phyloP scores from a whole-genome alignment of 1,284 basidiomycete genomes.

The Inonotus hispidus region DNA sequence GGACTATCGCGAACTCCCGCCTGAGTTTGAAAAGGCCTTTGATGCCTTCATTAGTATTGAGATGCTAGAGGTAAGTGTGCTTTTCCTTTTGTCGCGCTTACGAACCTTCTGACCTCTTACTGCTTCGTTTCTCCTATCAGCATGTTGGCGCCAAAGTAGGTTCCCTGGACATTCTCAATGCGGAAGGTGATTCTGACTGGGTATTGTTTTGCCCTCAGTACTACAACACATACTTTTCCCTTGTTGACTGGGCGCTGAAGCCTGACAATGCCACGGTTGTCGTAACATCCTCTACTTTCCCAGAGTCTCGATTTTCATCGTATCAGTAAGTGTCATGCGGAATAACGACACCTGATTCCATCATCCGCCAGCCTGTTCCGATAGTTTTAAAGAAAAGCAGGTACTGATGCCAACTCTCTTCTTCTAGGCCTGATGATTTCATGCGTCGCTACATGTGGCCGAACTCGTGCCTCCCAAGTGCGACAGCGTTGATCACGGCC shows the following conservation, averaged over 20 bases:
- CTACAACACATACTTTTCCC: conserved; percentile 72
- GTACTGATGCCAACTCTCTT: background rate
- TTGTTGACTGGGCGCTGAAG: conserved; percentile 42
- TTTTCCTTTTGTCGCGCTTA: conserved; percentile 19
- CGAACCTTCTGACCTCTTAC: conserved; percentile 2
- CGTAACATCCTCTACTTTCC: conserved; percentile 48
- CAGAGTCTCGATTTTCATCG: conserved; percentile 33
- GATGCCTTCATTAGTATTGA: conserved; percentile 88
- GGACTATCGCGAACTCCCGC: conserved; percentile 81
- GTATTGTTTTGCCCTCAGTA: conserved; percentile 26
- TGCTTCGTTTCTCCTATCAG: conserved; percentile 26
- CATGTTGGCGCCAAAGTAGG: conserved; percentile 61
- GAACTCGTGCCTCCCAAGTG: conserved; percentile 81
- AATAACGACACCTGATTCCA: background rate
- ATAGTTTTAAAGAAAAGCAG: background rate
- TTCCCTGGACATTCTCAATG: background rate
- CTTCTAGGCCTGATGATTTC: conserved; percentile 49
- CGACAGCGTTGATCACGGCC: conserved; percentile 65
- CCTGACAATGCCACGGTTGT: conserved; percentile 34
- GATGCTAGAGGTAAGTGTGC: conserved; percentile 74
- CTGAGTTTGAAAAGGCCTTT: conserved; percentile 71
- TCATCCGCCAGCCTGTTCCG: background rate
- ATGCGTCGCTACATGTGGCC: conserved; percentile 93
- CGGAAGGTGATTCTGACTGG: background rate
- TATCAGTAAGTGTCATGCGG: conserved; percentile 23